Evolutionary conservation across 805 yeast genomes (phyloP).

Genomic region (Huiozyma sinensis): DNA sequence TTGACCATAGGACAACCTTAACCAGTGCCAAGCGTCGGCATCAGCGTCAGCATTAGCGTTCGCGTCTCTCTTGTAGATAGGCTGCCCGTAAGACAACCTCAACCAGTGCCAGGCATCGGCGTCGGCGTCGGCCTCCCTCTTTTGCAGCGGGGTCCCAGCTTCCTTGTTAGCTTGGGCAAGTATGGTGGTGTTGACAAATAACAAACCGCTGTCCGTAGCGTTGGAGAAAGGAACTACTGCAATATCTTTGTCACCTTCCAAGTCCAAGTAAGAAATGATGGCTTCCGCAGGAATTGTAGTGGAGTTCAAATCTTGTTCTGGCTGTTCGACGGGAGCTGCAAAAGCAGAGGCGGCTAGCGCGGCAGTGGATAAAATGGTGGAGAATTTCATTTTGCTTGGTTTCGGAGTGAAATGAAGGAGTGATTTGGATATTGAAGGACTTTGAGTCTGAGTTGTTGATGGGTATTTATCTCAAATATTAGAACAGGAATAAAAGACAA

Average conservation of each 20-base stretch:
- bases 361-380: conserved; percentile 10
- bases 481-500: too few species aligned
- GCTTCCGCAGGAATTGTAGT: conserved; percentile 24
- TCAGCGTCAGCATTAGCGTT: conserved; percentile 20
- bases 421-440: too few species aligned
- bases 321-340: conserved; percentile 19
- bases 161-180: conserved; percentile 13
- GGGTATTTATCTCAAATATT: too few species aligned
- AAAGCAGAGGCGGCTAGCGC: conserved; percentile 7
- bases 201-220: conserved; percentile 20
- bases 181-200: conserved; percentile 26
- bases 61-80: conserved; percentile 24
- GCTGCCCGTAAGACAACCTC: conserved; percentile 10
- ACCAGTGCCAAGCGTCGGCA: conserved; percentile 25
- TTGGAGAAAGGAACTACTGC: conserved; percentile 23
- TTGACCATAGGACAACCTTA: conserved; percentile 18
- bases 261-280: conserved; percentile 22
- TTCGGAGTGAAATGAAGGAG: too few species aligned
- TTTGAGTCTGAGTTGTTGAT: too few species aligned
- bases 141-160: conserved; percentile 2
- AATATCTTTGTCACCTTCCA: conserved; percentile 19
- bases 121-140: conserved; percentile 12
- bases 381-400: conserved; percentile 11
- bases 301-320: conserved; percentile 4
- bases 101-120: conserved; percentile 22